These are phyloP conservation scores for Bertia moriformis DNA, from an alignment of 2,329 filamentous ascomycete species.

Conservation along the genomic window DNA sequence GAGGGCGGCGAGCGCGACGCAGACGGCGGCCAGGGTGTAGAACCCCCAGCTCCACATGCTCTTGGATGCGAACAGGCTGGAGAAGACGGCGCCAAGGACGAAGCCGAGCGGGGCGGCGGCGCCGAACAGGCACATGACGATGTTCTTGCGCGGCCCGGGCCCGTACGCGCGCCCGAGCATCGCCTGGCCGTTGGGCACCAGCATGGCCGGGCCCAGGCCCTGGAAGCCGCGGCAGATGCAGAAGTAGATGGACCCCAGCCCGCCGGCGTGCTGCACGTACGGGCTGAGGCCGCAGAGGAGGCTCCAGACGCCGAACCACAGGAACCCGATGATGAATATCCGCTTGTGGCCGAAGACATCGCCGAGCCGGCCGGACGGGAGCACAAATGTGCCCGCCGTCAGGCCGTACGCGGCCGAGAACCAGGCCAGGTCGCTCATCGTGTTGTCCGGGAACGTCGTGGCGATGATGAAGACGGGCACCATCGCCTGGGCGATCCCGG, in stretches of 20 bases:
- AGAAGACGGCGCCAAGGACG: slow-evolving; percentile 20
- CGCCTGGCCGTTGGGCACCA: slow-evolving; percentile 49
- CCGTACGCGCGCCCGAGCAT: slow-evolving; percentile 42
- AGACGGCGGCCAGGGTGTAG: slow-evolving; percentile 22
- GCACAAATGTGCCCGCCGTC: slow-evolving; percentile 39
- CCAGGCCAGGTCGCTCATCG: slow-evolving; percentile 33
- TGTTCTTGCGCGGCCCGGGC: slow-evolving; percentile 40
- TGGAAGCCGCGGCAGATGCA: slow-evolving; percentile 37
- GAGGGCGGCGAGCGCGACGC: slow-evolving; percentile 14
- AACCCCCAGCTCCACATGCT: slow-evolving; percentile 33
- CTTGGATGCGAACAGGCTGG: slow-evolving; percentile 22
- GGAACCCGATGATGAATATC: slow-evolving; percentile 34
- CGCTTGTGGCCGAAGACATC: slow-evolving; percentile 41
- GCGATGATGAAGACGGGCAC: slow-evolving; percentile 32
- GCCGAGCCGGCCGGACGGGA: slow-evolving; percentile 39
- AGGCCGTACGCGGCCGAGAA: slow-evolving; percentile 40
- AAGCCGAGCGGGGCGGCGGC: slow-evolving; percentile 22
- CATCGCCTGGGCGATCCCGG: slow-evolving; percentile 29
- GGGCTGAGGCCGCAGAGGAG: slow-evolving; percentile 27
- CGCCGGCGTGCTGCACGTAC: slow-evolving; percentile 3
- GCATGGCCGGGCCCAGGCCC: slow-evolving; percentile 46
- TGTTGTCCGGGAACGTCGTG: slow-evolving; percentile 24
- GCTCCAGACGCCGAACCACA: slow-evolving; percentile 39
- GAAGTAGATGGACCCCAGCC: slow-evolving; percentile 23
- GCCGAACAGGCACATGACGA: slow-evolving; percentile 39